A percentile compares a stretch with the other conserved stretches of the same genome.
Evolutionary conservation across 2,329 filamentous ascomycete genomes (phyloP).

Genomic region (Ceratocystis cacaofunesta): DNA sequence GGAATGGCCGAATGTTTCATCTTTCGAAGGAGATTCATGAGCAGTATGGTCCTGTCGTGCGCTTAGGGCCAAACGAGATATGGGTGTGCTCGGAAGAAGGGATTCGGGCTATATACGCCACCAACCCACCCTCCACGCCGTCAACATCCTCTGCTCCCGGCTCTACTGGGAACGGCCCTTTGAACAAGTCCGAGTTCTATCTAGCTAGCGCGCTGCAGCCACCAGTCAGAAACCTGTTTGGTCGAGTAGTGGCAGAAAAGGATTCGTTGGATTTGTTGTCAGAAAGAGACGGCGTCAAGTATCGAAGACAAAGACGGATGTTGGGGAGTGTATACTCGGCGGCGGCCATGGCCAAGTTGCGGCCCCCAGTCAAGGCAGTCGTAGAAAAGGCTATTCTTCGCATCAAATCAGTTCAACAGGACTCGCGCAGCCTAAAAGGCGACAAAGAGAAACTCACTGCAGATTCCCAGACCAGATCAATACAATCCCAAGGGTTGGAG

Average conservation of each 20-base stretch:
- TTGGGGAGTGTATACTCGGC: constrained; percentile 35
- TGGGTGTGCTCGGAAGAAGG: constrained; percentile 37
- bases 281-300: constrained; percentile 32
- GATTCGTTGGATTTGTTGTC: constrained; percentile 38
- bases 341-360: constrained; percentile 29
- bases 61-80: constrained; percentile 39
- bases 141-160: background rate
- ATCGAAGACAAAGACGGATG: constrained; percentile 34
- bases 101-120: constrained; percentile 33
- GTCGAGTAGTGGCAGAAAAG: constrained; percentile 24
- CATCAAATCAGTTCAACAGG: background rate
- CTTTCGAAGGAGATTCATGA: constrained; percentile 32
- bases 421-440: background rate
- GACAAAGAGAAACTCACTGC: background rate
- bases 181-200: constrained; percentile 11
- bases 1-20: constrained; percentile 29
- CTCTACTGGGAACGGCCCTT: background rate
- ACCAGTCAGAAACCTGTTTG: constrained; percentile 28
- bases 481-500: background rate
- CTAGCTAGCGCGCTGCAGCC: constrained; percentile 32
- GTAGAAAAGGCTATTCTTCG: constrained; percentile 24
- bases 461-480: background rate
- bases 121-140: background rate
- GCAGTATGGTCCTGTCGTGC: constrained; percentile 35
- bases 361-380: constrained; percentile 29